phyloP scores from a whole-genome alignment of 805 yeast species.

The Schwanniomyces occidentalis region DNA sequence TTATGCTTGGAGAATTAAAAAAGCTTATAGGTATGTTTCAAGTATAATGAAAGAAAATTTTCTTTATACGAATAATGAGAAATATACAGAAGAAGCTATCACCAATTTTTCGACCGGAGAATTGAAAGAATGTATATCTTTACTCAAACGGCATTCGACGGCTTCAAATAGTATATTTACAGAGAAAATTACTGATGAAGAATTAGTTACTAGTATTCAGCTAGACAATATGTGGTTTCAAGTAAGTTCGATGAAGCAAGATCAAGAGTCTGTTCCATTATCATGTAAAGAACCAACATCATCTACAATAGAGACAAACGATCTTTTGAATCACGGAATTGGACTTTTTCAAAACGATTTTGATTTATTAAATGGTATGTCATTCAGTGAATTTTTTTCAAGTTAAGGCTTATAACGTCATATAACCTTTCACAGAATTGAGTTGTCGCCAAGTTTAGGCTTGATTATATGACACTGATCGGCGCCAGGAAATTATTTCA shows the following conservation, averaged over 20 bases:
- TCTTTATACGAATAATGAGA: slow-evolving; percentile 1
- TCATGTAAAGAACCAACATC: slow-evolving; percentile 1
- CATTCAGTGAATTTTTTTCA: slow-evolving; percentile 2
- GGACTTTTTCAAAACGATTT: slow-evolving; percentile 5
- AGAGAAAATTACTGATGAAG: slow-evolving; percentile 5
- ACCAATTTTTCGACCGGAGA: slow-evolving; percentile 1
- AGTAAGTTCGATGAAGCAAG: slow-evolving; percentile 5
- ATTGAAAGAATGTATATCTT: background rate
- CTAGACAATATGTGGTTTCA: slow-evolving; percentile 15
- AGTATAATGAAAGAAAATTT: background rate
- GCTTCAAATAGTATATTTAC: slow-evolving; percentile 1
- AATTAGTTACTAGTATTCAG: slow-evolving; percentile 8
- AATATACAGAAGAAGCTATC: background rate
- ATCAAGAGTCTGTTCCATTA: slow-evolving; percentile 5
- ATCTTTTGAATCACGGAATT: background rate
- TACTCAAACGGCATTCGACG: background rate
- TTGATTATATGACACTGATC: too few species aligned
- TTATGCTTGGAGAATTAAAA: slow-evolving; percentile 36
- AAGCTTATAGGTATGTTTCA: slow-evolving; percentile 3
- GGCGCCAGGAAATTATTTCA: too few species aligned
- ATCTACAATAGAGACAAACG: background rate
- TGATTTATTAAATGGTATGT: slow-evolving; percentile 3
- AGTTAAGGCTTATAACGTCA: too few species aligned
- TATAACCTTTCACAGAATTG: too few species aligned
- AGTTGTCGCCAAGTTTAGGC: too few species aligned